phyloP scores from a whole-genome alignment of 163 green algal species.

The Scenedesmus sp. region DNA sequence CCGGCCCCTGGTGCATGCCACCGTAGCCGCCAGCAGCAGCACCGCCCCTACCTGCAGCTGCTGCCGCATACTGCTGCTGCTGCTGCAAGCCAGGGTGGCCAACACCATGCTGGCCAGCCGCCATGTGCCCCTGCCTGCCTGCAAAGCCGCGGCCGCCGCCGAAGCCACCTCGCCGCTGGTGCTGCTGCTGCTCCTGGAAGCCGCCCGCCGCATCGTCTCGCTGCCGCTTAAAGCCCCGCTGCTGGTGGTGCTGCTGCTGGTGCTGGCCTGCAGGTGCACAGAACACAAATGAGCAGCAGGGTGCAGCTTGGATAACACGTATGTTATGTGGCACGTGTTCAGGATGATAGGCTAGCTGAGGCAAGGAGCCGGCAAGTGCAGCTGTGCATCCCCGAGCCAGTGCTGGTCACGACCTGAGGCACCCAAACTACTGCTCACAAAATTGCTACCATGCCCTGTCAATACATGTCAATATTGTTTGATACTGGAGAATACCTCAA shows the following conservation, averaged over 20 bases:
- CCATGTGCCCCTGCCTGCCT: not conserved
- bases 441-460: too few species aligned
- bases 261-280: not conserved
- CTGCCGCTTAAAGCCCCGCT: conserved; percentile 15
- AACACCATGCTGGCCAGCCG: not conserved
- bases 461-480: too few species aligned
- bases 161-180: not conserved
- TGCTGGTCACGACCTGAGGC: too few species aligned
- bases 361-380: too few species aligned
- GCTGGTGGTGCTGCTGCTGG: conserved; percentile 19
- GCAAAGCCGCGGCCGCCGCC: not conserved
- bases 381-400: too few species aligned
- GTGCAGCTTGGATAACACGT: not conserved
- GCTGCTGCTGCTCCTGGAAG: conserved; percentile 1
- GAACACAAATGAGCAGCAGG: not conserved
- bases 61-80: conserved; percentile 2
- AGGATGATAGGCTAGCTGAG: not conserved
- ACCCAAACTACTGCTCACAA: too few species aligned
- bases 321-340: not conserved
- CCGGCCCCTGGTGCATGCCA: not conserved
- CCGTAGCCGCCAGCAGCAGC: conserved; percentile 18
- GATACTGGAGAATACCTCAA: too few species aligned
- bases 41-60: not conserved
- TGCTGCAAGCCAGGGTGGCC: not conserved
- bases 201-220: not conserved